Evolutionary conservation across 228 moss, liverwort and hornwort genomes (phyloP).

Genomic region (Sphagnum magellanicum): DNA sequence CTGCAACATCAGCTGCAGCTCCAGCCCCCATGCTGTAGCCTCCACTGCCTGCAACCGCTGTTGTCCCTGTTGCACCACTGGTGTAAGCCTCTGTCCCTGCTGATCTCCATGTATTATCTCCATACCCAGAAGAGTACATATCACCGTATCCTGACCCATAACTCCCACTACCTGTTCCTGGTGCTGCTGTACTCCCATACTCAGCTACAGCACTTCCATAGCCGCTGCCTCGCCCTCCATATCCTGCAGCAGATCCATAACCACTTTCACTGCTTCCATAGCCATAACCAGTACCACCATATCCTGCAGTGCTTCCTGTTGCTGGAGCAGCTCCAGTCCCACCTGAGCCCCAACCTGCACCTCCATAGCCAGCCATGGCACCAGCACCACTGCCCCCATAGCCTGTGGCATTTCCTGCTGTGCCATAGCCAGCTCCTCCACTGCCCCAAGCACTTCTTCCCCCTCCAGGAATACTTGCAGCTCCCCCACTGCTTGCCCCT

Average conservation of each 20-base stretch:
- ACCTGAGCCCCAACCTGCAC: constrained; percentile 45
- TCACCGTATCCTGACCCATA: constrained; percentile 67
- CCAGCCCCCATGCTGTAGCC: constrained; percentile 54
- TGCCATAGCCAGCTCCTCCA: constrained; percentile 78
- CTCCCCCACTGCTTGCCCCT: constrained; percentile 64
- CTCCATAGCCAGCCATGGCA: constrained; percentile 77
- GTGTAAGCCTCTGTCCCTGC: constrained; percentile 72
- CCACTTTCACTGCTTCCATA: constrained; percentile 84
- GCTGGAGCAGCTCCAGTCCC: constrained; percentile 69
- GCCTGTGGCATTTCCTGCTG: constrained; percentile 65
- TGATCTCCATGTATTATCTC: constrained; percentile 90
- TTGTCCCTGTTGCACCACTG: constrained; percentile 59
- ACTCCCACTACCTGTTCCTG: constrained; percentile 68
- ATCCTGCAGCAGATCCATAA: constrained; percentile 78
- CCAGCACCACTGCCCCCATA: constrained; percentile 63
- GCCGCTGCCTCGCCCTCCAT: constrained; percentile 67
- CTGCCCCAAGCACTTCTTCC: constrained; percentile 87
- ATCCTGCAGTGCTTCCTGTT: constrained; percentile 61
- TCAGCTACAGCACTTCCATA: constrained; percentile 71
- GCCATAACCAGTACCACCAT: constrained; percentile 76
- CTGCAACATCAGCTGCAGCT: constrained; percentile 21
- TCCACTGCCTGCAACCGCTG: constrained; percentile 64
- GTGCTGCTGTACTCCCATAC: constrained; percentile 19
- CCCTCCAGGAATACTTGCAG: constrained; percentile 59
- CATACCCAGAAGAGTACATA: constrained; percentile 65